A percentile compares a stretch with the other conserved stretches of the same genome.
Evolutionary conservation across 1,139 yeast genomes (phyloP).

Genomic region (Meyerozyma athensensis): DNA sequence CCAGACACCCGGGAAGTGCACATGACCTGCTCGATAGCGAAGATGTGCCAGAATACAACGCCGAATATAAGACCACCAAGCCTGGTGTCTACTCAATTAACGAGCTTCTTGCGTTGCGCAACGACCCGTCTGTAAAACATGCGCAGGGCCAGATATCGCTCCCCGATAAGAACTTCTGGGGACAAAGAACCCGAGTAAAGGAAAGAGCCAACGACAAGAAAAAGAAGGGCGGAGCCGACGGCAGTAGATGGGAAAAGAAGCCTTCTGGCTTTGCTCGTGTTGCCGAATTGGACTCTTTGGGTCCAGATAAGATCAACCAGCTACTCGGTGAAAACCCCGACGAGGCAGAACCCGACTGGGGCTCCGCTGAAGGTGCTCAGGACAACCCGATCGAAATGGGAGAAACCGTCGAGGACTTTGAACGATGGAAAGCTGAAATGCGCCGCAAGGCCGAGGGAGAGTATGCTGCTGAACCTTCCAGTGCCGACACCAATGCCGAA

Average conservation of each 20-base stretch:
- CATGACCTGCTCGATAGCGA: too few relatives aligned
- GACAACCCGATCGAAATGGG: slow-evolving; percentile 42
- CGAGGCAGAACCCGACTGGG: slow-evolving; percentile 53
- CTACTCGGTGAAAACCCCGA: slow-evolving; percentile 36
- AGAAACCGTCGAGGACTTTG: slow-evolving; percentile 66
- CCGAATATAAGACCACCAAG: slow-evolving; percentile 9
- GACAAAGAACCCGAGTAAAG: slow-evolving; percentile 13
- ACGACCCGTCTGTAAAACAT: slow-evolving; percentile 31
- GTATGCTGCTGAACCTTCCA: slow-evolving; percentile 1
- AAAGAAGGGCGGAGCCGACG: slow-evolving; percentile 6
- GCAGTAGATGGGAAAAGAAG: slow-evolving; percentile 26
- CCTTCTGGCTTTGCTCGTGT: slow-evolving; percentile 19
- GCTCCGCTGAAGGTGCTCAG: slow-evolving; percentile 31
- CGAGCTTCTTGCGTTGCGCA: slow-evolving; percentile 28
- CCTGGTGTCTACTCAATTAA: slow-evolving; percentile 34
- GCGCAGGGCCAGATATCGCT: slow-evolving; percentile 23
- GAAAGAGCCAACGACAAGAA: slow-evolving; percentile 12
- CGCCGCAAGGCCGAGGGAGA: slow-evolving; percentile 41
- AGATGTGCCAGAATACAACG: slow-evolving; percentile 8
- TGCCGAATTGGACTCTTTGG: slow-evolving; percentile 25
- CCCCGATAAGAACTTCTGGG: slow-evolving; percentile 45
- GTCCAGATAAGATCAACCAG: slow-evolving; percentile 28
- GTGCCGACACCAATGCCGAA: slow-evolving; percentile 12
- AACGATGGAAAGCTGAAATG: slow-evolving; percentile 63
- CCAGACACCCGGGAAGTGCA: too few relatives aligned